A percentile compares a stretch with the other conserved stretches of the same genome.
Conservation (phyloP, 2,329 filamentous ascomycete species). For the Sclerotinia spermophila region DNA sequence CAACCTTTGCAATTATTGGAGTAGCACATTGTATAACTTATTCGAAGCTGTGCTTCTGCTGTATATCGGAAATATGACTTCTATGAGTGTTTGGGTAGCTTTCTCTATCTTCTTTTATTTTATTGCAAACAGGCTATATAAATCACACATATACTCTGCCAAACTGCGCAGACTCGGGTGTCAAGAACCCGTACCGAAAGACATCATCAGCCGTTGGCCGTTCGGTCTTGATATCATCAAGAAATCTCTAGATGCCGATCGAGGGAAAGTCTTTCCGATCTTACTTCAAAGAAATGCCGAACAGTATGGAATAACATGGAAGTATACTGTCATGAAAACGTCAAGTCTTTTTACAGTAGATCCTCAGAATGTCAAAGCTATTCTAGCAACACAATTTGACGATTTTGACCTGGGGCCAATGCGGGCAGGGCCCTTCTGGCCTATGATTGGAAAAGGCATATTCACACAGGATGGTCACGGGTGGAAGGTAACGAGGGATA, state of each 20-base stretch:
- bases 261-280: background rate
- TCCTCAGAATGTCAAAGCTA: slow-evolving; percentile 51
- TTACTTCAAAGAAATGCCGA: background rate
- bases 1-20: background rate
- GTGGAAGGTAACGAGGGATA: slow-evolving; percentile 30
- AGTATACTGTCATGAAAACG: background rate
- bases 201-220: background rate
- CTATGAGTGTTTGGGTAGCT: background rate
- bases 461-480: slow-evolving; percentile 18
- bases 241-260: background rate
- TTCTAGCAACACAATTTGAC: slow-evolving; percentile 50
- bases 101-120: background rate
- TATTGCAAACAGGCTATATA: background rate
- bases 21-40: background rate
- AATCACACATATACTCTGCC: background rate
- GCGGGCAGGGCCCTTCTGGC: background rate
- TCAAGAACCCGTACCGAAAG: background rate
- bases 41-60: background rate
- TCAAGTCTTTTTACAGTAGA: slow-evolving; percentile 35
- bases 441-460: slow-evolving; percentile 22
- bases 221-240: background rate
- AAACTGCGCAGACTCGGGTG: background rate
- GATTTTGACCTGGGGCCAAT: slow-evolving; percentile 42
- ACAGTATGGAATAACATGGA: background rate
- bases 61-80: background rate